phyloP scores from a whole-genome alignment of 768 basidiomycete species.

The Rhizopogon vinicolor region DNA sequence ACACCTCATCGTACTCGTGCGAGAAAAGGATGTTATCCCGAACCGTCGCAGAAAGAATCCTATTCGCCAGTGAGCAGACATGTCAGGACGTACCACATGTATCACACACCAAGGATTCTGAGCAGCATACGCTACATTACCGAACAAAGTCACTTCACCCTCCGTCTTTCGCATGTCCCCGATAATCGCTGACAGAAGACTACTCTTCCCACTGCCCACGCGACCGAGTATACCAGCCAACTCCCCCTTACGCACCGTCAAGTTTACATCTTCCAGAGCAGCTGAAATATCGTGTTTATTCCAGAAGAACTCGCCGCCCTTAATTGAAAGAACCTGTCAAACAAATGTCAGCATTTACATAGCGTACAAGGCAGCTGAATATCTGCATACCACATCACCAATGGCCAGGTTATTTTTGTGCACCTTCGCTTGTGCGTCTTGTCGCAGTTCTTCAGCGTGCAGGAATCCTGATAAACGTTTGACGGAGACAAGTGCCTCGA shows the following conservation, averaged over 20 bases:
- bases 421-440: slow-evolving; percentile 62
- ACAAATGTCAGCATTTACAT: neutral
- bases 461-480: slow-evolving; percentile 76
- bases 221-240: slow-evolving; percentile 82
- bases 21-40: slow-evolving; percentile 92
- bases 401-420: slow-evolving; percentile 33
- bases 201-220: slow-evolving; percentile 90
- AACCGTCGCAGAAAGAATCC: slow-evolving; percentile 83
- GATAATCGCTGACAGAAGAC: slow-evolving; percentile 72
- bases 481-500: slow-evolving; percentile 84
- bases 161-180: slow-evolving; percentile 81
- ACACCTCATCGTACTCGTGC: slow-evolving; percentile 80
- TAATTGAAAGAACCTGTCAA: slow-evolving; percentile 58
- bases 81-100: neutral
- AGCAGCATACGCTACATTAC: slow-evolving; percentile 76
- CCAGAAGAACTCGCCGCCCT: slow-evolving; percentile 83
- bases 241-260: slow-evolving; percentile 79
- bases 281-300: slow-evolving; percentile 45
- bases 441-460: slow-evolving; percentile 73
- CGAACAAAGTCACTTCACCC: slow-evolving; percentile 66
- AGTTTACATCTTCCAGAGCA: slow-evolving; percentile 71
- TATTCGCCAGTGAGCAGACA: slow-evolving; percentile 17
- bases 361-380: neutral
- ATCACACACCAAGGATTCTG: slow-evolving; percentile 75
- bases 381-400: slow-evolving; percentile 54